These are phyloP conservation scores for Termitomyces titanicus DNA, from an alignment of 768 basidiomycete genomes.

Conservation along the genomic window DNA sequence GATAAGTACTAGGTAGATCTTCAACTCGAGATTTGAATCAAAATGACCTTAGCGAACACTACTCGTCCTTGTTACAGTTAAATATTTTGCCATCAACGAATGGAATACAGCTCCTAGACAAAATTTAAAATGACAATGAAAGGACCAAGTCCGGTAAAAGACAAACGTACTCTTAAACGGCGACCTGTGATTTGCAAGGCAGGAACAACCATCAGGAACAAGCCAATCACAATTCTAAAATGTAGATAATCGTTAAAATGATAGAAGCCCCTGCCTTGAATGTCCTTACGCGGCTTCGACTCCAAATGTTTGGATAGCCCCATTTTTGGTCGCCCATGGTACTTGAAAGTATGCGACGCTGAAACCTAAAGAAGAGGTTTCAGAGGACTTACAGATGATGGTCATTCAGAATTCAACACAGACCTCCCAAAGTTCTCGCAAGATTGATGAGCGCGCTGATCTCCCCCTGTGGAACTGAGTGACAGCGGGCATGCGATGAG, in stretches of 20 bases:
- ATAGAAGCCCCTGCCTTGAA: neutral
- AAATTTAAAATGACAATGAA: neutral
- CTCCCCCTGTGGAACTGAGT: slow-evolving; percentile 35
- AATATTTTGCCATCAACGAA: neutral
- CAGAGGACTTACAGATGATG: neutral
- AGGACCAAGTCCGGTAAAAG: neutral
- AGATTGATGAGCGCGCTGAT: slow-evolving; percentile 55
- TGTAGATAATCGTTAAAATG: neutral
- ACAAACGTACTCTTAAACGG: slow-evolving; percentile 33
- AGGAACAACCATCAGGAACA: slow-evolving; percentile 50
- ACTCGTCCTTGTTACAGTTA: neutral
- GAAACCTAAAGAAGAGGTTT: slow-evolving; percentile 29
- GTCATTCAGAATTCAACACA: neutral
- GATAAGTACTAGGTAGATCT: too few relatives aligned
- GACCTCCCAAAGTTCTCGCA: slow-evolving; percentile 45
- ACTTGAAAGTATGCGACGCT: slow-evolving; percentile 58
- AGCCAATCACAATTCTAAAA: slow-evolving; percentile 39
- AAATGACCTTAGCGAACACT: neutral
- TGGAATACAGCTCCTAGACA: slow-evolving; percentile 19
- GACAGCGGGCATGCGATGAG: neutral
- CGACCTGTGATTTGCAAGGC: slow-evolving; percentile 42
- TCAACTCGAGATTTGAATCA: neutral
- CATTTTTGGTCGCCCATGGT: slow-evolving; percentile 48
- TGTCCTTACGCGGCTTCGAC: slow-evolving; percentile 46
- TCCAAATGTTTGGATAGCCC: slow-evolving; percentile 53